A percentile compares a stretch with the other conserved stretches of the same genome.
These are phyloP conservation scores for Dictyostelium intermedium DNA, from an alignment of 78 protist genomes.

Conservation along the genomic window DNA sequence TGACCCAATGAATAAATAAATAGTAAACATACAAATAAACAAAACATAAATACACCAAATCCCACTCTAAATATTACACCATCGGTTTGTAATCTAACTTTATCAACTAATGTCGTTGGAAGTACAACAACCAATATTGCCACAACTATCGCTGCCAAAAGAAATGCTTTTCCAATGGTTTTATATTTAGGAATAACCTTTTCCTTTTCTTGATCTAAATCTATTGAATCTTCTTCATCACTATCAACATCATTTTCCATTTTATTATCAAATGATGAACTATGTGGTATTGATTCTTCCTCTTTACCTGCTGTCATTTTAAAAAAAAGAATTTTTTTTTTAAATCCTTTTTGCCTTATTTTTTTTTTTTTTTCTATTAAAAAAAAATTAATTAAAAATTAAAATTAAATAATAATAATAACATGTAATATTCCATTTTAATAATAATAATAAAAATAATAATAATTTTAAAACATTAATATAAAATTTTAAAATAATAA, in stretches of 20 bases:
- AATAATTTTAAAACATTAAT: background rate
- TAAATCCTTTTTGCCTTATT: background rate
- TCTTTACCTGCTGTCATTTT: constrained; percentile 10
- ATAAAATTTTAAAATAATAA: background rate
- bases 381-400: background rate
- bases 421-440: background rate
- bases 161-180: constrained; percentile 29
- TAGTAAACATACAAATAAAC: constrained; percentile 42
- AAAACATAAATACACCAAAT: constrained; percentile 49
- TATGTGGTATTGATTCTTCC: background rate
- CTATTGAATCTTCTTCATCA: constrained; percentile 19
- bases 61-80: constrained; percentile 24
- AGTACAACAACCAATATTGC: background rate
- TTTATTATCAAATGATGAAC: constrained; percentile 21
- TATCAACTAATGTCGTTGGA: constrained; percentile 4
- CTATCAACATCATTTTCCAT: constrained; percentile 23
- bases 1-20: constrained; percentile 37
- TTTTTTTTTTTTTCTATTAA: background rate
- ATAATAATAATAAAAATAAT: background rate
- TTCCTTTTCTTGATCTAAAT: background rate
- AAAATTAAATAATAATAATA: background rate
- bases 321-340: background rate
- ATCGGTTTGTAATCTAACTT: background rate
- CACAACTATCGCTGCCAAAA: background rate
- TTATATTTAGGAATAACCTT: background rate